Base-by-base conservation (phyloP, 1,284 basidiomycete species). In the Volvariella surrecta region DNA sequence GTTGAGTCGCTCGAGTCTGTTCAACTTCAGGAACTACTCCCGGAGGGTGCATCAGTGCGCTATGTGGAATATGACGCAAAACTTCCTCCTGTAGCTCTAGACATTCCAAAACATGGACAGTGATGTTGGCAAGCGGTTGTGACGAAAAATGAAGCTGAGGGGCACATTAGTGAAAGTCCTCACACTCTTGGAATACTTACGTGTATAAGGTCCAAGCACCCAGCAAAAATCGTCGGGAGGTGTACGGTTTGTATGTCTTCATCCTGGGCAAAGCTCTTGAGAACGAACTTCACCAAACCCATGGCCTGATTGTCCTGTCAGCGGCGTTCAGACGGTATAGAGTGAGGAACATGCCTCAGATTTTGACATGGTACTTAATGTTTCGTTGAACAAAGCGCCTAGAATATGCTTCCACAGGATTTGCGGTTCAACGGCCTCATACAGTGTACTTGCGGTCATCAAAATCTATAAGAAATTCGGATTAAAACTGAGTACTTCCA, bases 381-480 rank as follows among this genome's bases (percentile, higher is more conserved):
- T 66, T 48, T 82, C 75, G 1, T 63, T 50, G 48, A 78, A 64
- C 32, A 84, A 62, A 2, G 73, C 64, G 15, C 61, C 57, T 40
- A 89, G 73, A 0, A 98, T 59, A 32, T 82, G 74, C 50, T 80
- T 86, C 90, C 94, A 99, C 1, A 93, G 66, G 24, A 93, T 71
- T 45, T 80, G 78, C 1, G 93, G 93, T 50, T 99, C 96, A 7
- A 94, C 76, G 4, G 90, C 86, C 58, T 98, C 94, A 52, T 96
- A 94, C 0, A 99, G 70, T 13, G 90, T 91, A 48, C 79, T 85
- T 0, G 89, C 92, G 0, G 92, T 94, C 64, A 89, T 84, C 17
- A 74, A 68, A 21, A 94, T 63, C 82, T 96, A 48, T 17, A 48
- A 24, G 24, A 28, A 11, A 28, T 40, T 46, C 21, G 38, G 32